Percentiles rank a stretch among this genome's conserved stretches.
phyloP scores from a whole-genome alignment of 2,329 filamentous ascomycete species.

The Claviceps pazoutovae region DNA sequence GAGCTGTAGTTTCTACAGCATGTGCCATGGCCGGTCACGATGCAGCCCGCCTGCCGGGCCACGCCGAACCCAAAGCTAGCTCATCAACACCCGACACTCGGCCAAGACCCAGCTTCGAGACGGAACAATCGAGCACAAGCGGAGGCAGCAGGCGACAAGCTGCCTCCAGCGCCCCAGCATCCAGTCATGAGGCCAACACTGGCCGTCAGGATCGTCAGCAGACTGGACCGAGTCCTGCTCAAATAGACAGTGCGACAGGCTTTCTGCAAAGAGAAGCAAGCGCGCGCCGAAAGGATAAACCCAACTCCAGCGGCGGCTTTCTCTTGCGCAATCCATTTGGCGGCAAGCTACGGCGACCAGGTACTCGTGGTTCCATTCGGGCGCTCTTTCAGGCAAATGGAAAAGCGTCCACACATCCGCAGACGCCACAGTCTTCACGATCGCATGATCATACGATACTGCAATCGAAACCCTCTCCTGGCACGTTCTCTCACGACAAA shows the following conservation, averaged over 20 bases:
- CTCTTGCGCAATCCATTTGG: conserved; percentile 31
- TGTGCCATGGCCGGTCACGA: conserved; percentile 13
- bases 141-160: background rate
- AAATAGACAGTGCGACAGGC: background rate
- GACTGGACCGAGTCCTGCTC: conserved; percentile 3
- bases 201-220: conserved; percentile 3
- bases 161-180: conserved; percentile 13
- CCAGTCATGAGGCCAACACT: conserved; percentile 8
- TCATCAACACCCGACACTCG: conserved; percentile 7
- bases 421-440: conserved; percentile 1
- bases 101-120: conserved; percentile 22
- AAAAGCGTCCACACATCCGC: conserved; percentile 6
- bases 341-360: conserved; percentile 18
- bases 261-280: conserved; percentile 12
- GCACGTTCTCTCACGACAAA: background rate
- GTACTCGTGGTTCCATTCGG: conserved; percentile 16
- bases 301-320: conserved; percentile 35
- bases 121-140: conserved; percentile 27
- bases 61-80: conserved; percentile 4
- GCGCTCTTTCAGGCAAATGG: conserved; percentile 11
- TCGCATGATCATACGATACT: background rate
- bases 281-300: conserved; percentile 23
- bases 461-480: background rate
- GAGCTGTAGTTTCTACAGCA: conserved; percentile 8
- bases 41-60: conserved; percentile 7